Percentiles rank a stretch among this genome's conserved stretches.
phyloP scores from a whole-genome alignment of 2,329 filamentous ascomycete species.

The Didymella arachidicola region DNA sequence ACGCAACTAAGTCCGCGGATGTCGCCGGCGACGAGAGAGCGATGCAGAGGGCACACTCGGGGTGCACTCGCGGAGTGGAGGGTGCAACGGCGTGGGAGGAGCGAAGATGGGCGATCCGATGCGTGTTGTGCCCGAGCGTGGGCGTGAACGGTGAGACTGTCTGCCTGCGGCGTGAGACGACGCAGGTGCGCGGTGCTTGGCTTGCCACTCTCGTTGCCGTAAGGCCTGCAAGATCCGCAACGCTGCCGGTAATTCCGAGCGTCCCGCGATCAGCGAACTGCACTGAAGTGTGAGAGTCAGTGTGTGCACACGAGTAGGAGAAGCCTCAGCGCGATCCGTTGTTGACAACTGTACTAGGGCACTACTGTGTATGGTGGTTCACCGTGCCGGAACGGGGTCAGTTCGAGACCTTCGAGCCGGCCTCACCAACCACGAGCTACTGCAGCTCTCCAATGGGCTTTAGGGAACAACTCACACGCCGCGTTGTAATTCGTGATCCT shows the following conservation, averaged over 20 bases:
- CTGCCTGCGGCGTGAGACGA: background rate
- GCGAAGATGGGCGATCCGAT: slow-evolving; percentile 12
- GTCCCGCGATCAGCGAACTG: slow-evolving; percentile 12
- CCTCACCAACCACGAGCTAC: slow-evolving; percentile 20
- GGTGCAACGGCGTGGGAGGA: slow-evolving; percentile 22
- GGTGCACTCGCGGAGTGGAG: slow-evolving; percentile 9
- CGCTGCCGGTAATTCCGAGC: slow-evolving; percentile 28
- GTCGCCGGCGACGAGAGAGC: slow-evolving; percentile 27
- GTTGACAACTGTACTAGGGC: slow-evolving; percentile 14
- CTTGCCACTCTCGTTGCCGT: slow-evolving; percentile 13
- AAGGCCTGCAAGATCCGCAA: slow-evolving; percentile 19
- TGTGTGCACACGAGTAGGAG: slow-evolving; percentile 10
- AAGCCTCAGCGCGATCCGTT: slow-evolving; percentile 12
- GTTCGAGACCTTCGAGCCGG: slow-evolving; percentile 21
- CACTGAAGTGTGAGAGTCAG: background rate
- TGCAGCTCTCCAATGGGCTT: slow-evolving; percentile 15
- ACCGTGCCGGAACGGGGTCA: background rate
- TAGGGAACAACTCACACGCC: slow-evolving; percentile 22
- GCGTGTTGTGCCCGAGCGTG: slow-evolving; percentile 16
- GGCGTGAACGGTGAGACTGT: slow-evolving; percentile 10
- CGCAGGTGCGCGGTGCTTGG: slow-evolving; percentile 22
- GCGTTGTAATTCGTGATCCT: slow-evolving; percentile 10
- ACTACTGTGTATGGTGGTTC: no score
- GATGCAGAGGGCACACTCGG: slow-evolving; percentile 9
- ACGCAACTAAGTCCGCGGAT: slow-evolving; percentile 24